These are phyloP conservation scores for Pisolithus orientalis DNA, from an alignment of 768 basidiomycete genomes.

Conservation along the genomic window DNA sequence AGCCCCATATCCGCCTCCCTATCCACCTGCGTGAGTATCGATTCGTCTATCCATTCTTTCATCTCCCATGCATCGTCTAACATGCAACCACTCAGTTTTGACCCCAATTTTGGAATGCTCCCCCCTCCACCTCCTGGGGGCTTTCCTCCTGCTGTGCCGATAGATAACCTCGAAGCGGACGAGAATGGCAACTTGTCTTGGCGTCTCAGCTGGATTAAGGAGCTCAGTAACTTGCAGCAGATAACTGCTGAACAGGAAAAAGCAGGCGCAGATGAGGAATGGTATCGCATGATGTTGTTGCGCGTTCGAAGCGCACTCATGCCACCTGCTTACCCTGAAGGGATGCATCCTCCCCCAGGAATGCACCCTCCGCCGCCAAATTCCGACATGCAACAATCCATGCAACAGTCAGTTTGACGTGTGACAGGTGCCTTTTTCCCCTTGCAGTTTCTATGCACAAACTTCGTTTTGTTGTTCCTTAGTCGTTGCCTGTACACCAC, in stretches of 20 bases:
- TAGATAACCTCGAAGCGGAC: conserved; percentile 69
- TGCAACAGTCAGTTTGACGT: conserved; percentile 17
- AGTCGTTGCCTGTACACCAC: no score
- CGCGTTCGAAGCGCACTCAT: conserved; percentile 71
- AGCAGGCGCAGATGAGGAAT: conserved; percentile 72
- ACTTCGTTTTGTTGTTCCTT: no score
- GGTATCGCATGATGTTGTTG: conserved; percentile 82
- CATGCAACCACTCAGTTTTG: conserved; percentile 44
- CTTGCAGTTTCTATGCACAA: no score
- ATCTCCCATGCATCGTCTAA: background rate
- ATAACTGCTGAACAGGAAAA: conserved; percentile 81
- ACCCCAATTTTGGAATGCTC: conserved; percentile 67
- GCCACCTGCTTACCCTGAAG: conserved; percentile 36
- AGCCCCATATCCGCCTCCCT: conserved; percentile 54
- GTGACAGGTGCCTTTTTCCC: no score
- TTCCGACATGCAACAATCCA: conserved; percentile 22
- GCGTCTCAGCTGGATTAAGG: conserved; percentile 75
- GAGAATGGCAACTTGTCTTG: conserved; percentile 78
- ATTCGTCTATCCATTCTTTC: background rate
- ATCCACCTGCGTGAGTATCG: conserved; percentile 43
- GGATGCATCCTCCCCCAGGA: conserved; percentile 31
- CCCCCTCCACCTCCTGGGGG: conserved; percentile 37
- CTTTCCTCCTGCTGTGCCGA: conserved; percentile 45
- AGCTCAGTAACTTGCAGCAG: conserved; percentile 67
- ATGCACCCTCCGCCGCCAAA: conserved; percentile 32